Percentiles rank a stretch among this genome's conserved stretches.
phyloP scores from a whole-genome alignment of 2,329 filamentous ascomycete species.

The Didymella sp. region DNA sequence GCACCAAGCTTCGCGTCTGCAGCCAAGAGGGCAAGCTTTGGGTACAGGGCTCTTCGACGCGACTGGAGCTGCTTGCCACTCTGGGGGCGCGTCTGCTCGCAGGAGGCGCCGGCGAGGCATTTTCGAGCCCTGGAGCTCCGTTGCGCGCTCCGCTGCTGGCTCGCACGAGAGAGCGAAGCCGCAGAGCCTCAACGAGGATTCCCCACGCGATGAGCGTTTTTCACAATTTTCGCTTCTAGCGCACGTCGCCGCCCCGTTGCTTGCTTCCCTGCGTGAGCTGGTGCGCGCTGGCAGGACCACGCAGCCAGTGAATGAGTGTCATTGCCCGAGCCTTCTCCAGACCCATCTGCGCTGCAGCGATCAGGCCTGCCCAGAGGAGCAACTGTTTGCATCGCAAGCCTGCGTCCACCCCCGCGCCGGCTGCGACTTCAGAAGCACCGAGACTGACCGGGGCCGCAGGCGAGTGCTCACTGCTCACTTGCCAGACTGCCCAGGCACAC shows the following conservation, averaged over 20 bases:
- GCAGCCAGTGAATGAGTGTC: not conserved
- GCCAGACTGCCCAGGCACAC: slow-evolving; percentile 8
- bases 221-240: slow-evolving; percentile 18
- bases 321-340: slow-evolving; percentile 20
- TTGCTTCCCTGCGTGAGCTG: slow-evolving; percentile 12
- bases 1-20: slow-evolving; percentile 33
- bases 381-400: slow-evolving; percentile 22
- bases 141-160: slow-evolving; percentile 9
- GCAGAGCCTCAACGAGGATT: slow-evolving; percentile 24
- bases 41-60: slow-evolving; percentile 23
- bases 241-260: slow-evolving; percentile 12
- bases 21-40: slow-evolving; percentile 24
- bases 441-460: slow-evolving; percentile 17
- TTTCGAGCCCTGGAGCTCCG: slow-evolving; percentile 12
- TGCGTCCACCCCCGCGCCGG: slow-evolving; percentile 22
- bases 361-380: slow-evolving; percentile 19
- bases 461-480: not conserved
- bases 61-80: slow-evolving; percentile 11
- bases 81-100: slow-evolving; percentile 18
- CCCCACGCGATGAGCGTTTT: slow-evolving; percentile 23
- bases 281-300: slow-evolving; percentile 2
- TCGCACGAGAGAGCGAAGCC: slow-evolving; percentile 20
- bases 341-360: slow-evolving; percentile 16
- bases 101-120: slow-evolving; percentile 19
- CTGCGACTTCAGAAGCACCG: slow-evolving; percentile 19